phyloP scores from a whole-genome alignment of 2,329 filamentous ascomycete genomes.

The Alternaria longipes region DNA sequence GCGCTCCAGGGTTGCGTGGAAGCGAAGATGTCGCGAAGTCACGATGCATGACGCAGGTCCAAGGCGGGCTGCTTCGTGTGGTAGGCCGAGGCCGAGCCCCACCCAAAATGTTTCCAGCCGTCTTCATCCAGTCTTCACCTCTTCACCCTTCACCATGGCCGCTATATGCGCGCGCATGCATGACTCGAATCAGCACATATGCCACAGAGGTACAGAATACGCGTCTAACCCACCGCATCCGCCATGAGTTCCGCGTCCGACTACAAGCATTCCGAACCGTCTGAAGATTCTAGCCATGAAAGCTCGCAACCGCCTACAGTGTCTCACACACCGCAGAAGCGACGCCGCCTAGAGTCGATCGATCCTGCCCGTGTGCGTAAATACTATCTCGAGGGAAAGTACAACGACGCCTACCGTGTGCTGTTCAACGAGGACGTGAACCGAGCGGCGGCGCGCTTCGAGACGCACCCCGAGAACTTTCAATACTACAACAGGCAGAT shows the following conservation, averaged over 20 bases:
- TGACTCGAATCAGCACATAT: background rate
- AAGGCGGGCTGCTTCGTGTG: background rate
- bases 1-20: conserved; percentile 9
- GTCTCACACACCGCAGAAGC: conserved; percentile 34
- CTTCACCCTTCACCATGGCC: conserved; percentile 26
- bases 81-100: conserved; percentile 12
- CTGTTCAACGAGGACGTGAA: conserved; percentile 47
- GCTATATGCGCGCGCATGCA: background rate
- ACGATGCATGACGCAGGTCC: conserved; percentile 26
- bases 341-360: conserved; percentile 32
- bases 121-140: conserved; percentile 1
- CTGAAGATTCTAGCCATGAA: conserved; percentile 7
- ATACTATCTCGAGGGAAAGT: conserved; percentile 50
- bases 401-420: conserved; percentile 55
- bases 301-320: conserved; percentile 7
- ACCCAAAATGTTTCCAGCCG: conserved; percentile 14
- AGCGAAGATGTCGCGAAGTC: conserved; percentile 36
- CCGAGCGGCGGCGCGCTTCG: conserved; percentile 30
- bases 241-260: conserved; percentile 32
- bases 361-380: conserved; percentile 28
- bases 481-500: conserved; percentile 63
- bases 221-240: background rate
- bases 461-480: conserved; percentile 2
- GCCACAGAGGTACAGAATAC: background rate
- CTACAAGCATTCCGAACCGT: conserved; percentile 8